Evolutionary conservation across 768 basidiomycete genomes (phyloP), one percentile per base, ranked within the genome.

Genomic region (Cytidiella melzeri): DNA sequence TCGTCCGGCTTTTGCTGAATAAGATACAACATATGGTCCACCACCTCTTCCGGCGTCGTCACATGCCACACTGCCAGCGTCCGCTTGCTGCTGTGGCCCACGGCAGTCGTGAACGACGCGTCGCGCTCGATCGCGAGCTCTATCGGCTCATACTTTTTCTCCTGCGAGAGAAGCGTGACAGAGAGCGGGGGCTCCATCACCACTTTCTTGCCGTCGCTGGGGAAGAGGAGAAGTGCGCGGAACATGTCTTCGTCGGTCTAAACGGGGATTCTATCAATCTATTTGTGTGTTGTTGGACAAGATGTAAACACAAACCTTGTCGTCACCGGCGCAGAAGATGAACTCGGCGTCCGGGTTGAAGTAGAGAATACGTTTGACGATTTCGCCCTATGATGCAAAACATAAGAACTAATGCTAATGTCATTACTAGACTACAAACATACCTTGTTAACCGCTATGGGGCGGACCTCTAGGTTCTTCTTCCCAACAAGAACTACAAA

Each of bases 201-300:
- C 41, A 53, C 61, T 20, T 59, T 62, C 21, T 56, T 55, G 48
- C 55, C 48, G 26, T 64, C 51, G 40, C 48, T 25, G 51, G 72
- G 65, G 70, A 87, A 87, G 27, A 81, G 75, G 20, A 80, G 75
- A 1, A 95, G 74, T 0, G 91, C 77, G 56, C 93, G 85, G 87
- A 97, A 97, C 95, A 99, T 99, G 72, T 99, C 95, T 71, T 99
- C 95, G 72, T 97, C 92, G 42, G 94, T 94, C 89, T 87, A 30
- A 27, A 11, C 38, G 26, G n/a, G n/a, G n/a, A n/a, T n/a, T n/a
- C n/a, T n/a, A n/a, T n/a, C n/a, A n/a, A n/a, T n/a, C n/a, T n/a
- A n/a, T n/a, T n/a, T n/a, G n/a, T n/a, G n/a, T n/a, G n/a, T 36
- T 43, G 15, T 12, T 18, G 9, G 45, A n/a, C n/a, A 27, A 34